Evolutionary conservation across 2,329 filamentous ascomycete genomes (phyloP).

Genomic region (Sphaerulina populicola): DNA sequence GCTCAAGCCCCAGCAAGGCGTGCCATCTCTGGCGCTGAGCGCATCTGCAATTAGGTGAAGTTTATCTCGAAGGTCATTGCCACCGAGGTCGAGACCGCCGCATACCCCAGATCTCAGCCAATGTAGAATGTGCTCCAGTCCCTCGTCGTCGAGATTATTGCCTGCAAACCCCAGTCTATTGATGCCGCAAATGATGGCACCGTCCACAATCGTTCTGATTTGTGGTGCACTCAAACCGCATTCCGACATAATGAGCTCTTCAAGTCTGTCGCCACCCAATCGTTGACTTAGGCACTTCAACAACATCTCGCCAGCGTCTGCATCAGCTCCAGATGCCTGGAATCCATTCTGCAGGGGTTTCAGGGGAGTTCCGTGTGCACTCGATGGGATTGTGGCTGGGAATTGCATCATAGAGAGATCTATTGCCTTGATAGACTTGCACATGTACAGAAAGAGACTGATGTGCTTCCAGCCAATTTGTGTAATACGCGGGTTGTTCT

Average conservation of each 20-base stretch:
- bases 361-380: slow-evolving; percentile 17
- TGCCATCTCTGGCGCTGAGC: slow-evolving; percentile 37
- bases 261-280: slow-evolving; percentile 64
- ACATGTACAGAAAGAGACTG: slow-evolving; percentile 82
- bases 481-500: slow-evolving; percentile 79
- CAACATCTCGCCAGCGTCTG: slow-evolving; percentile 57
- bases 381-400: slow-evolving; percentile 42
- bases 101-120: slow-evolving; percentile 71
- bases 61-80: slow-evolving; percentile 59
- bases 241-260: slow-evolving; percentile 75
- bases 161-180: slow-evolving; percentile 73
- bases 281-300: slow-evolving; percentile 69
- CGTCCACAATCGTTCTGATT: slow-evolving; percentile 70
- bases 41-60: slow-evolving; percentile 44
- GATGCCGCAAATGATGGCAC: slow-evolving; percentile 67
- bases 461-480: slow-evolving; percentile 86
- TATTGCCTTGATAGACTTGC: slow-evolving; percentile 72
- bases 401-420: slow-evolving; percentile 82
- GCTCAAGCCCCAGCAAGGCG: slow-evolving; percentile 69
- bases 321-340: slow-evolving; percentile 10
- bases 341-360: slow-evolving; percentile 18
- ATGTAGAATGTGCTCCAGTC: slow-evolving; percentile 64
- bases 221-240: slow-evolving; percentile 64
- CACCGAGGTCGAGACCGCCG: slow-evolving; percentile 79
- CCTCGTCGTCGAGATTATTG: slow-evolving; percentile 66